Evolutionary conservation across 805 yeast genomes (phyloP).

Genomic region (Schwanniomyces yamadae): DNA sequence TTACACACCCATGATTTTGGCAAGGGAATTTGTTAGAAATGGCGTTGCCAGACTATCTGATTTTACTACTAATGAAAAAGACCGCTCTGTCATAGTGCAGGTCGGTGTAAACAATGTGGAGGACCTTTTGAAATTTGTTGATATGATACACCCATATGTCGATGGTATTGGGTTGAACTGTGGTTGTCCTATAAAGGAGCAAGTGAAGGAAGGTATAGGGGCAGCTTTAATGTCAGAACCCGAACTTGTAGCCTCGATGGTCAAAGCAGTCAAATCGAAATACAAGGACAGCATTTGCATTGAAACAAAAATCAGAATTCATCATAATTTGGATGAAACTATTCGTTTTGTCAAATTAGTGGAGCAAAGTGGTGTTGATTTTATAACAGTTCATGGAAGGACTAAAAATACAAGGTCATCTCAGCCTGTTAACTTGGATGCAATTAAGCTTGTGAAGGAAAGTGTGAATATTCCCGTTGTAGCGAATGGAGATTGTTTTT

Average conservation of each 20-base stretch:
- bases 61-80: constrained; percentile 73
- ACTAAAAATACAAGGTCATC: constrained; percentile 83
- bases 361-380: constrained; percentile 88
- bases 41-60: constrained; percentile 78
- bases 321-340: constrained; percentile 71
- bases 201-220: constrained; percentile 93
- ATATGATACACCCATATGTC: constrained; percentile 84
- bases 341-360: constrained; percentile 67
- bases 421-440: constrained; percentile 78
- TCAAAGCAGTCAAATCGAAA: constrained; percentile 70
- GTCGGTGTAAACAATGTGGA: constrained; percentile 84
- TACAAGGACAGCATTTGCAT: constrained; percentile 72
- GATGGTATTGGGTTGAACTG: constrained; percentile 96
- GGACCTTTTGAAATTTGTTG: constrained; percentile 79
- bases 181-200: constrained; percentile 96
- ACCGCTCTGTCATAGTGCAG: constrained; percentile 78
- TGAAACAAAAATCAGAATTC: constrained; percentile 92
- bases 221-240: constrained; percentile 90
- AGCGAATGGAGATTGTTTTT: constrained; percentile 96
- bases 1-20: constrained; percentile 94
- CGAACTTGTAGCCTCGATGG: constrained; percentile 80
- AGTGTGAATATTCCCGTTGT: constrained; percentile 72
- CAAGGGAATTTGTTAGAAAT: constrained; percentile 90
- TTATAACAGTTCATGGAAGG: constrained; percentile 92
- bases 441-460: constrained; percentile 64